Base-by-base conservation (phyloP, 208 protist species). In the Crithidia brevicula region DNA sequence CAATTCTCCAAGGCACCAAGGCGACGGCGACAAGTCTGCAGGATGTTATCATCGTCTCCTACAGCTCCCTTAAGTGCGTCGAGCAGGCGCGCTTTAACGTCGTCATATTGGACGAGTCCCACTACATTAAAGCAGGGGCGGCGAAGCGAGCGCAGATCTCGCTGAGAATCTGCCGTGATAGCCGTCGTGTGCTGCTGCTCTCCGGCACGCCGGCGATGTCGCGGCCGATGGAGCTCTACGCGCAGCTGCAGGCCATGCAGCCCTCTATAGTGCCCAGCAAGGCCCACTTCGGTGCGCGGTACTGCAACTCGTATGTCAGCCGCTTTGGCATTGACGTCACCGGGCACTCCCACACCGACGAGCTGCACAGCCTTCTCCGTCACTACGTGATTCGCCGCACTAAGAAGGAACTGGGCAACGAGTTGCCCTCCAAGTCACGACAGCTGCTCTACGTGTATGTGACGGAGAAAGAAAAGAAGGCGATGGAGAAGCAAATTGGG, bases 51-150 rank as follows among this genome's bases (percentile, higher is more conserved):
- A 94, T 93, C 73, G 88, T 92, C 43, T 88, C 86, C 22, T 95
- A 97, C 67, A 85, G 79, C 51, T 92, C 84, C 36, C 63, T 94
- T 42, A 85, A 96, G 65, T 84, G 72, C 72, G 68, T 94, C 45
- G 68, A 93, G 67, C 23, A 57, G 6, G 53, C 72, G 2, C 75
- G 40, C 18, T 99, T 97, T 63, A 82, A 87, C 20, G 78, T 97
- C 1, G 92, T 99, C 10, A 96, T 98, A 27, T 71, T 92, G 18
- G 98, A 99, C 82, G 98, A 99, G 84, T 94, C 90, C 11, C 98
- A 99, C 86, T 95, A 90, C 62, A 91, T 99, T 57, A 99, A 99
- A 63, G 88, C 81, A 30, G 74, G 71, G 0, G 90, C 90, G 28
- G 63, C 91, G 50, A 83, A 97, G 58, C 81, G 95, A n/a, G 89